These are phyloP conservation scores for Sequoiadendron giganteum DNA, from an alignment of 75 land plant species.

Conservation along the genomic window DNA sequence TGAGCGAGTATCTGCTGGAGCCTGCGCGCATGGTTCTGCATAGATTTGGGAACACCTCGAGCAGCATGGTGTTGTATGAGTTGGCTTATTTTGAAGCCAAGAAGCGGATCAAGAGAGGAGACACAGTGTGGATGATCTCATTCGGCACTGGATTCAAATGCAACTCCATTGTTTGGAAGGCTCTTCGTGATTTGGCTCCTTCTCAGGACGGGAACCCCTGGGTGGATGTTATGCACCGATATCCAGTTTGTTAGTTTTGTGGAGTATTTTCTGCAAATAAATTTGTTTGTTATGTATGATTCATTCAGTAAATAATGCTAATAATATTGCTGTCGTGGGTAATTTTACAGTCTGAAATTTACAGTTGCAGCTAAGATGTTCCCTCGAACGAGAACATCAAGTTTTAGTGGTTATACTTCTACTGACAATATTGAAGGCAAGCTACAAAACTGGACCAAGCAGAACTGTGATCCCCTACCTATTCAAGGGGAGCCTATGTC, in stretches of 20 bases:
- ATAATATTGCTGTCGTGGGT: too few species aligned
- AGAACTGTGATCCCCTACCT: too few species aligned
- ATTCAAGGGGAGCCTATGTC: too few species aligned
- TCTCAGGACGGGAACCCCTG: conserved; percentile 27
- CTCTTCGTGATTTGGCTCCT: conserved; percentile 18
- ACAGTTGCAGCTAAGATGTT: too few species aligned
- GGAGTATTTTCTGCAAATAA: too few species aligned
- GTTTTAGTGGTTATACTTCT: too few species aligned
- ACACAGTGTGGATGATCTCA: conserved; percentile 48
- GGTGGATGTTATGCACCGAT: conserved; percentile 47
- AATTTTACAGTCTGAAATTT: too few species aligned
- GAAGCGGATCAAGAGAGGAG: conserved; percentile 38
- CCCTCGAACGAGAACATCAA: too few species aligned
- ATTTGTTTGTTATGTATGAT: too few species aligned
- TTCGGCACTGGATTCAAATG: conserved; percentile 61
- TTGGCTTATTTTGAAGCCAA: conserved; percentile 60
- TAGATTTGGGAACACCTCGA: conserved; percentile 59
- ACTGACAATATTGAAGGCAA: too few species aligned
- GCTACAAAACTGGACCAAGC: too few species aligned
- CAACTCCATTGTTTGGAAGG: conserved; percentile 38
- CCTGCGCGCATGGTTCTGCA: conserved; percentile 48
- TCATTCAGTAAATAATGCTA: too few species aligned
- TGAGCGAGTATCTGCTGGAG: conserved; percentile 25
- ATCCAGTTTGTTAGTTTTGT: conserved; percentile 23
- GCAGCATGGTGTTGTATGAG: conserved; percentile 44